Evolutionary conservation across 129 eudicot genomes (phyloP).

Genomic region (carrot (Daucus carota)): DNA sequence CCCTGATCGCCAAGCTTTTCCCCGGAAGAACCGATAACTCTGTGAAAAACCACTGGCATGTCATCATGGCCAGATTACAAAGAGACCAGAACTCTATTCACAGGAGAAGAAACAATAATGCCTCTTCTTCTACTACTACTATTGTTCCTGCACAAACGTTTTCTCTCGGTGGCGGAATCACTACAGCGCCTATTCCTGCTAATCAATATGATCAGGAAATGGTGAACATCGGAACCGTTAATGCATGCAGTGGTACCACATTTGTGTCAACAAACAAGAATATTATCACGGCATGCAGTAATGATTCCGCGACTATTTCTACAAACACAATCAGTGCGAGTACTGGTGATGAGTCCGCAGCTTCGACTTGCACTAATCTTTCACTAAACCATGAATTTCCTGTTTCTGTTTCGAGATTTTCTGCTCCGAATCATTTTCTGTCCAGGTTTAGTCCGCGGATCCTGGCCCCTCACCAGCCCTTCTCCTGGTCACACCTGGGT

Average conservation of each 20-base stretch:
- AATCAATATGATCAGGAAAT: not conserved
- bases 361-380: conserved; percentile 26
- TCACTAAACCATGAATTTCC: conserved; percentile 17
- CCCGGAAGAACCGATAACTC: conserved; percentile 90
- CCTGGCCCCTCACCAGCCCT: conserved; percentile 4
- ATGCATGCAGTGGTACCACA: conserved; percentile 6
- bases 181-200: not conserved
- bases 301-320: not conserved
- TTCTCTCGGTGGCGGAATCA: not conserved
- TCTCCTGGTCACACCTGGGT: conserved; percentile 1
- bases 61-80: conserved; percentile 63
- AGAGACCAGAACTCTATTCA: conserved; percentile 31
- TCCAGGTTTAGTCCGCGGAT: conserved; percentile 23
- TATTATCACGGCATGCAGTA: not conserved
- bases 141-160: not conserved
- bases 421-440: conserved; percentile 6
- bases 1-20: conserved; percentile 54
- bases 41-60: conserved; percentile 90
- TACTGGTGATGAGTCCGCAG: conserved; percentile 12
- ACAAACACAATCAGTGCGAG: not conserved
- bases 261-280: conserved; percentile 6
- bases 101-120: conserved; percentile 19
- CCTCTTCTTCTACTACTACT: not conserved
- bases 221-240: not conserved
- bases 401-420: not conserved